These are phyloP conservation scores for Ophiocytium majus DNA, from an alignment of 352 stramenopile genomes.

Conservation along the genomic window DNA sequence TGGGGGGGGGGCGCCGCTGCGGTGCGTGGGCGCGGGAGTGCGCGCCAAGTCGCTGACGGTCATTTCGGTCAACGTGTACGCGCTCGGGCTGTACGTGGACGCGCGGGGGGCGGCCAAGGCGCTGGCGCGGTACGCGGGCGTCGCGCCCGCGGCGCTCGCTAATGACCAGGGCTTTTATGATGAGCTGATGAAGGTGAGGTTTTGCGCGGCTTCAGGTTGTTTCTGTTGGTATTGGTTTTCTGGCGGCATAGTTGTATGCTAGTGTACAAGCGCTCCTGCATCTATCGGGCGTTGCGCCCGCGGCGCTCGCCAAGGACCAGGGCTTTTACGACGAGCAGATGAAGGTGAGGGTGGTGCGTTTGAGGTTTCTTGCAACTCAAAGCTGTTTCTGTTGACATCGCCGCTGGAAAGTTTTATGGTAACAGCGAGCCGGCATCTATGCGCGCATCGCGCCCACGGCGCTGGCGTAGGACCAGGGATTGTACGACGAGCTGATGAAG, in stretches of 20 bases:
- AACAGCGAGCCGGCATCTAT: too few relatives aligned
- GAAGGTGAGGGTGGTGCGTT: not conserved
- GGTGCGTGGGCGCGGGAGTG: conserved; percentile 44
- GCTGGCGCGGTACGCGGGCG: conserved; percentile 31
- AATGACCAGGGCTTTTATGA: conserved; percentile 31
- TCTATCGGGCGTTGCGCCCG: conserved; percentile 21
- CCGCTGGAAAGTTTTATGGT: too few relatives aligned
- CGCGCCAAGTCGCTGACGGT: conserved; percentile 37
- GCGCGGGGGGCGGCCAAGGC: conserved; percentile 26
- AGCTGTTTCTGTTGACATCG: too few relatives aligned
- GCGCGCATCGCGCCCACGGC: conserved; percentile 9
- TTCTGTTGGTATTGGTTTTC: too few relatives aligned
- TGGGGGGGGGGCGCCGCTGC: conserved; percentile 10
- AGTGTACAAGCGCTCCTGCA: too few relatives aligned
- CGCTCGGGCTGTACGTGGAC: conserved; percentile 51
- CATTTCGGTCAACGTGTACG: conserved; percentile 47
- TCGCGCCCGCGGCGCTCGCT: conserved; percentile 10
- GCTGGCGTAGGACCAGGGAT: conserved; percentile 2
- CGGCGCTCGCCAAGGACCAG: conserved; percentile 8
- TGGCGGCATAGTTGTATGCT: too few relatives aligned
- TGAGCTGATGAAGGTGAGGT: conserved; percentile 14
- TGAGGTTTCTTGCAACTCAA: not conserved
- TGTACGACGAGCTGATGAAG: not conserved
- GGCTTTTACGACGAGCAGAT: not conserved
- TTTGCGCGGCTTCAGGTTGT: too few relatives aligned